Evolutionary conservation across 2,329 filamentous ascomycete genomes (phyloP).

Genomic region (Exophiala alcalophila): DNA sequence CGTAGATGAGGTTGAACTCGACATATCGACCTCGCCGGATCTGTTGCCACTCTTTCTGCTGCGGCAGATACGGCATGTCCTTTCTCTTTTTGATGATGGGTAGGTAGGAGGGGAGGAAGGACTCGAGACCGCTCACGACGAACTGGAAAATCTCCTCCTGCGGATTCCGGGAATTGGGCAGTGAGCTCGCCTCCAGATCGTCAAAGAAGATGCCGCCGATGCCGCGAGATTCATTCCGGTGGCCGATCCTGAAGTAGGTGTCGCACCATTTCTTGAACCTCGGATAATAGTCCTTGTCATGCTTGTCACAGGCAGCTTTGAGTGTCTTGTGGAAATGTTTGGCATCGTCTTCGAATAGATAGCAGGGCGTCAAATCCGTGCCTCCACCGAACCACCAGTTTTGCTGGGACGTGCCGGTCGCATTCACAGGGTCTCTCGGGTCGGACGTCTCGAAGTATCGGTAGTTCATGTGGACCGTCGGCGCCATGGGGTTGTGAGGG

Average conservation of each 20-base stretch:
- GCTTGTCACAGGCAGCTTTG: slow-evolving; percentile 88
- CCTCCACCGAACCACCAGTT: slow-evolving; percentile 97
- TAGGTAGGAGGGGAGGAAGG: slow-evolving; percentile 86
- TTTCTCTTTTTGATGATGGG: slow-evolving; percentile 86
- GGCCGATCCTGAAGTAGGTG: slow-evolving; percentile 92
- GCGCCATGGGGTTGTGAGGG: slow-evolving; percentile 92
- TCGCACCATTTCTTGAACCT: slow-evolving; percentile 99
- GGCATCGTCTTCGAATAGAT: slow-evolving; percentile 95
- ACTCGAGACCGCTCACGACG: slow-evolving; percentile 75
- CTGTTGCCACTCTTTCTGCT: slow-evolving; percentile 96
- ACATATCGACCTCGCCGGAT: slow-evolving; percentile 91
- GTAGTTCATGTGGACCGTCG: slow-evolving; percentile 97
- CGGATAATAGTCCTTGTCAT: slow-evolving; percentile 88
- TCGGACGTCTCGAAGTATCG: slow-evolving; percentile 96
- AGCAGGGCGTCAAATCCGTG: slow-evolving; percentile 86
- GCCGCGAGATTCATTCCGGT: slow-evolving; percentile 80
- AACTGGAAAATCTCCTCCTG: slow-evolving; percentile 89
- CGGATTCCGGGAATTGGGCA: slow-evolving; percentile 63
- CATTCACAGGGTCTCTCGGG: slow-evolving; percentile 66
- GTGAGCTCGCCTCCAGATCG: slow-evolving; percentile 69
- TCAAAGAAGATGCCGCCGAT: slow-evolving; percentile 98
- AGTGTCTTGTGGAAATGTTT: slow-evolving; percentile 94
- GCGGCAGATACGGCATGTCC: slow-evolving; percentile 82
- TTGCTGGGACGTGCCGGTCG: slow-evolving; percentile 52
- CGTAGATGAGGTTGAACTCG: slow-evolving; percentile 97